A percentile compares a stretch with the other conserved stretches of the same genome.
Evolutionary conservation across 768 basidiomycete genomes (phyloP).

Genomic region (Tricholoma sp.): DNA sequence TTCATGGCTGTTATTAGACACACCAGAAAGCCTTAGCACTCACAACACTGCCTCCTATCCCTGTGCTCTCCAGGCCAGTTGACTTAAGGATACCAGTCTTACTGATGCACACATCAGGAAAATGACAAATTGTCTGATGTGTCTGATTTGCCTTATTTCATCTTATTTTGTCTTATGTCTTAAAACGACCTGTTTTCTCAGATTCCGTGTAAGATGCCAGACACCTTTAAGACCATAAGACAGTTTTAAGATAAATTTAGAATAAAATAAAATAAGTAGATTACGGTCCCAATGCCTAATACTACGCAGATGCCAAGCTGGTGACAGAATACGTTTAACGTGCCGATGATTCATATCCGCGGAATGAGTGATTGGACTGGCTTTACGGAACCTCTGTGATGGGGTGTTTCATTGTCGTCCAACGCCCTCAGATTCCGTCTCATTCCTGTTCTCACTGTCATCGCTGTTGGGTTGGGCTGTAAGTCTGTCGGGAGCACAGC

Average conservation of each 20-base stretch:
- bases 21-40: no score
- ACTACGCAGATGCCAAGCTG: background rate
- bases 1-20: no score
- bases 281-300: background rate
- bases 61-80: no score
- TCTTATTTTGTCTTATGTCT: background rate
- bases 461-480: background rate
- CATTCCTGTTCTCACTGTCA: background rate
- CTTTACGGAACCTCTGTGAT: no score
- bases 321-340: background rate
- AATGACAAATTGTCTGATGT: background rate
- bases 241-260: background rate
- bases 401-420: no score
- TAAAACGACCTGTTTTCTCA: no score
- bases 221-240: background rate
- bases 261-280: background rate
- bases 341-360: background rate
- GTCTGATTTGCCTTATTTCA: background rate
- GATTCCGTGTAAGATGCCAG: no score
- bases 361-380: background rate
- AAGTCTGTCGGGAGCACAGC: background rate
- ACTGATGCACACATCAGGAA: background rate
- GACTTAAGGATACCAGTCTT: no score
- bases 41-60: no score
- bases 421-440: background rate